A percentile compares a stretch with the other conserved stretches of the same genome.
phyloP scores from a whole-genome alignment of 1,139 yeast species.

The Geotrichum phurueaensis region DNA sequence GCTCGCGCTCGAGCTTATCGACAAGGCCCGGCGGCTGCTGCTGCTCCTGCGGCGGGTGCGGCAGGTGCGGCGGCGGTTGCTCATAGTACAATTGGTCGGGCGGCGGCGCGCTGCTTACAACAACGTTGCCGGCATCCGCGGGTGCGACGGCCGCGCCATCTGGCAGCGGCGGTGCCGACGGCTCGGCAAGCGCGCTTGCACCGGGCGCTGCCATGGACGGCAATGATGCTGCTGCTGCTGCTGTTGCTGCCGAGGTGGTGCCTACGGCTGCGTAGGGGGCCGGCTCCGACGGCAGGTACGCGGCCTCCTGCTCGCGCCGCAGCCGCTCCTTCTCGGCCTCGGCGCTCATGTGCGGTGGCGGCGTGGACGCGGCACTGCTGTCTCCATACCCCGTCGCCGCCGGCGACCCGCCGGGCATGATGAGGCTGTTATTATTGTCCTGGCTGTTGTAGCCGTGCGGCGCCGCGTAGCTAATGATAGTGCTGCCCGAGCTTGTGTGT shows the following conservation, averaged over 20 bases:
- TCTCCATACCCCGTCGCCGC: not conserved
- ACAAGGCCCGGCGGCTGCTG: not conserved
- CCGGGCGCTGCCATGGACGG: not conserved
- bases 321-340: constrained; percentile 49
- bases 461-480: constrained; percentile 5
- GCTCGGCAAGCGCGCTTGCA: not conserved
- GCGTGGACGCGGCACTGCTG: constrained; percentile 18
- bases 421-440: not conserved
- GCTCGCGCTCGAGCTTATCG: not conserved
- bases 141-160: not conserved
- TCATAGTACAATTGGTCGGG: too few relatives aligned
- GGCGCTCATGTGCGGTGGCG: constrained; percentile 4
- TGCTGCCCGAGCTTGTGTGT: not conserved
- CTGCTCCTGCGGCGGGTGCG: not conserved
- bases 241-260: not conserved
- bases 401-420: constrained; percentile 5
- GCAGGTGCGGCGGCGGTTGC: not conserved
- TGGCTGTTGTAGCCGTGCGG: constrained; percentile 11
- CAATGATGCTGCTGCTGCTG: not conserved
- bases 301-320: constrained; percentile 45
- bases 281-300: constrained; percentile 57
- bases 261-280: not conserved
- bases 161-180: not conserved
- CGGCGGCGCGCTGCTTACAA: too few relatives aligned
- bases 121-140: not conserved